These are phyloP conservation scores for Diplodia intermedia DNA, from an alignment of 2,329 filamentous ascomycete genomes.

Conservation along the genomic window DNA sequence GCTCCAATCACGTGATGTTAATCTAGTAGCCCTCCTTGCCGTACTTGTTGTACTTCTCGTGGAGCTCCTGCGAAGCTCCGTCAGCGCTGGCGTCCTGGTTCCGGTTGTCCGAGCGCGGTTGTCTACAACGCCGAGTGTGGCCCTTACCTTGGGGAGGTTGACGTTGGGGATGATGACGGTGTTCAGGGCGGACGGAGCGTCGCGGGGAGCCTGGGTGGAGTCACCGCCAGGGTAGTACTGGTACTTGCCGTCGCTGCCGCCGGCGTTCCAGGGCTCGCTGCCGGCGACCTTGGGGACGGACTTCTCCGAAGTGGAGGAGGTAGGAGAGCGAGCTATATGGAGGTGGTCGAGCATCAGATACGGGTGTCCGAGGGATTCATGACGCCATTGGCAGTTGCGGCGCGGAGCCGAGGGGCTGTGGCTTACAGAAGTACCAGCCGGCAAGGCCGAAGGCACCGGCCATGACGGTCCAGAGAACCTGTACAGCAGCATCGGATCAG, in stretches of 20 bases:
- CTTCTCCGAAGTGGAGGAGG: slow-evolving; percentile 80
- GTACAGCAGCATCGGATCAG: slow-evolving; percentile 30
- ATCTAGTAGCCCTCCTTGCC: slow-evolving; percentile 87
- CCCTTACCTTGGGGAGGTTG: slow-evolving; percentile 74
- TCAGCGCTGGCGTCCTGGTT: slow-evolving; percentile 5
- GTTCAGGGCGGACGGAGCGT: slow-evolving; percentile 95
- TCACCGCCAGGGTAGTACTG: slow-evolving; percentile 80
- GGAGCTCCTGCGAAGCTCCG: slow-evolving; percentile 69
- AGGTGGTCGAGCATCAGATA: slow-evolving; percentile 1
- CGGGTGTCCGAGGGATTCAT: neutral
- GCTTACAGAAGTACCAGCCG: slow-evolving; percentile 84
- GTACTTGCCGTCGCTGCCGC: slow-evolving; percentile 64
- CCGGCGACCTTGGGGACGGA: slow-evolving; percentile 74
- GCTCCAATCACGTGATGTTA: neutral
- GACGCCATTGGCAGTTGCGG: slow-evolving; percentile 16
- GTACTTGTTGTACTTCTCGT: slow-evolving; percentile 99
- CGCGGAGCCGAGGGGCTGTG: slow-evolving; percentile 25
- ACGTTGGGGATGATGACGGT: slow-evolving; percentile 93
- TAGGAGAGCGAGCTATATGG: slow-evolving; percentile 77
- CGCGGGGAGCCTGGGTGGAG: slow-evolving; percentile 73
- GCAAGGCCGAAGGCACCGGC: slow-evolving; percentile 84
- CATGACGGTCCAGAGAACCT: slow-evolving; percentile 95
- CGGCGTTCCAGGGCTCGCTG: slow-evolving; percentile 89
- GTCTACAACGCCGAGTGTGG: neutral
- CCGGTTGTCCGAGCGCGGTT: neutral